These are phyloP conservation scores for Talaromyces rugulosus DNA, from an alignment of 2,329 filamentous ascomycete species.

Conservation along the genomic window DNA sequence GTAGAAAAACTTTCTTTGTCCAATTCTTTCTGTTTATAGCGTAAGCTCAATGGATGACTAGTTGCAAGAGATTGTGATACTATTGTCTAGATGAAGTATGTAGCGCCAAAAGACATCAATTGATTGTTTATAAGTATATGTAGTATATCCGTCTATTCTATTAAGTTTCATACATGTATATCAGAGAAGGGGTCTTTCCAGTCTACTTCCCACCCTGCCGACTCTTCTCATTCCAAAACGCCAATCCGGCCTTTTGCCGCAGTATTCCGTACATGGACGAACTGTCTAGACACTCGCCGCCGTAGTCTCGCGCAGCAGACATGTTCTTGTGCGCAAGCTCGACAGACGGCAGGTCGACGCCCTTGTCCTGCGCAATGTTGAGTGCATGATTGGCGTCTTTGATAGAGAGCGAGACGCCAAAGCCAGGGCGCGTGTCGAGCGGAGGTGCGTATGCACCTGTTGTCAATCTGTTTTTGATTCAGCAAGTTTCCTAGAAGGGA, in stretches of 20 bases:
- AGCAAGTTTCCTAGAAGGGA: neutral
- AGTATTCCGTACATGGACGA: constrained; percentile 35
- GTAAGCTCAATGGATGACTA: constrained; percentile 6
- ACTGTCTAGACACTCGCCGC: constrained; percentile 34
- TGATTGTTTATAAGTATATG: neutral
- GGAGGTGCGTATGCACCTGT: constrained; percentile 40
- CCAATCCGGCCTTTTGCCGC: constrained; percentile 32
- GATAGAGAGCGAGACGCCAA: constrained; percentile 34
- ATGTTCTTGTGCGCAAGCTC: constrained; percentile 32
- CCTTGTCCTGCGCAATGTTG: constrained; percentile 27
- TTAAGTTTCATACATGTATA: neutral
- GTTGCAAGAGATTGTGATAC: neutral
- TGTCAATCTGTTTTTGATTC: constrained; percentile 28
- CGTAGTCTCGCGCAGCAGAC: constrained; percentile 32
- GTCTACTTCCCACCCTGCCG: constrained; percentile 14
- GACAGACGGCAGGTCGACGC: constrained; percentile 30
- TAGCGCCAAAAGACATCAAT: neutral
- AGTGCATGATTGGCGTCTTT: constrained; percentile 35
- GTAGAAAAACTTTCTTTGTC: constrained; percentile 11
- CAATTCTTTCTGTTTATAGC: constrained; percentile 8
- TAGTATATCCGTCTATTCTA: neutral
- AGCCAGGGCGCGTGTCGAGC: constrained; percentile 30
- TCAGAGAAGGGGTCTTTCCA: neutral
- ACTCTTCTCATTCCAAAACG: constrained; percentile 38
- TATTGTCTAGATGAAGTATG: neutral